These are phyloP conservation scores for Scenedesmus sp. DNA, from an alignment of 163 green algal genomes.

Conservation along the genomic window DNA sequence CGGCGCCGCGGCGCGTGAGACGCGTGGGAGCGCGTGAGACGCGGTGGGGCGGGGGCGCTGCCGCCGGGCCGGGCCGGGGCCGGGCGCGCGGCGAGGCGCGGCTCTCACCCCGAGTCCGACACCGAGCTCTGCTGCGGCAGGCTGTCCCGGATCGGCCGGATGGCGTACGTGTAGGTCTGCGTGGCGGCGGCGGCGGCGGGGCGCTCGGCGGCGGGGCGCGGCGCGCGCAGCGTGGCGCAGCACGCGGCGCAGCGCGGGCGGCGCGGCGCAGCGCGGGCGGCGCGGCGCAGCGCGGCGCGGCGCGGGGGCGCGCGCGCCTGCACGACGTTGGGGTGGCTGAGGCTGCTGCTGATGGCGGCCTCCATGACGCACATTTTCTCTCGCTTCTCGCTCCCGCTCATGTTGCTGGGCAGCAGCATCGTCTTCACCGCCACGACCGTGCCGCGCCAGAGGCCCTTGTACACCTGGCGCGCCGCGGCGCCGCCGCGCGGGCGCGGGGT, in stretches of 20 bases:
- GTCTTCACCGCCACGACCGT: constrained; percentile 50
- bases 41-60: too few species aligned
- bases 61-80: too few species aligned
- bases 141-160: constrained; percentile 8
- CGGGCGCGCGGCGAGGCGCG: too few species aligned
- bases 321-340: constrained; percentile 61
- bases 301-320: constrained; percentile 1
- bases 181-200: constrained; percentile 2
- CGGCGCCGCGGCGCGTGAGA: too few species aligned
- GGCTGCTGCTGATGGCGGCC: constrained; percentile 52
- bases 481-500: neutral
- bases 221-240: too few species aligned
- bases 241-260: neutral
- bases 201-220: neutral
- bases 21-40: too few species aligned
- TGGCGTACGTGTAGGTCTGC: constrained; percentile 61
- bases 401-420: constrained; percentile 60
- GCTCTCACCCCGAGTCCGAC: neutral
- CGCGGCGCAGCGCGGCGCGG: neutral
- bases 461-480: too few species aligned
- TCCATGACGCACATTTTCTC: constrained; percentile 58
- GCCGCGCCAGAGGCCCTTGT: constrained; percentile 22
- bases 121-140: neutral
- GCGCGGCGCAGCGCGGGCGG: too few species aligned
- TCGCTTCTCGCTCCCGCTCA: constrained; percentile 59